phyloP scores from a whole-genome alignment of 352 stramenopile species.

The Globisporangium heterothallicum region DNA sequence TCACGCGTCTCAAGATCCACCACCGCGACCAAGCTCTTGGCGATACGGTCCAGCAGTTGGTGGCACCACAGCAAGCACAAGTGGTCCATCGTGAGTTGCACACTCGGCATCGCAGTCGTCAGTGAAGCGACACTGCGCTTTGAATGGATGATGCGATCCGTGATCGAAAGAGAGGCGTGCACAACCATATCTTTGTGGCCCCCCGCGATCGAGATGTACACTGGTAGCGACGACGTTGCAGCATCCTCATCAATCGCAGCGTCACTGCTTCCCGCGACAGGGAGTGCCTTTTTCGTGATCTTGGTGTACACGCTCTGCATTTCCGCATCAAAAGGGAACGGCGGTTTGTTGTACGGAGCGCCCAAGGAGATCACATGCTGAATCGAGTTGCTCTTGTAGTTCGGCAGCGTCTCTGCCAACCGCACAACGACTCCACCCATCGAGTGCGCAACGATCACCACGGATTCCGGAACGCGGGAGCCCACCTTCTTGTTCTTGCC shows the following conservation, averaged over 20 bases:
- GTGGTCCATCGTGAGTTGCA: conserved; percentile 70
- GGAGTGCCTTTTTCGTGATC: conserved; percentile 22
- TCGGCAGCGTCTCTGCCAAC: conserved; percentile 57
- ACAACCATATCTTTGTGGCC: conserved; percentile 80
- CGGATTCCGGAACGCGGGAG: conserved; percentile 31
- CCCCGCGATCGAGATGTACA: conserved; percentile 74
- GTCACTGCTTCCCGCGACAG: not conserved
- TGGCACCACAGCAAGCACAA: conserved; percentile 84
- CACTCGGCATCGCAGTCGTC: conserved; percentile 52
- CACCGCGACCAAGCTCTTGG: conserved; percentile 51
- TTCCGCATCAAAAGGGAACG: conserved; percentile 63
- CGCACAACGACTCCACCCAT: conserved; percentile 80
- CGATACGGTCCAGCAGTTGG: conserved; percentile 64
- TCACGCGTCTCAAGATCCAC: conserved; percentile 43
- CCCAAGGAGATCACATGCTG: conserved; percentile 71
- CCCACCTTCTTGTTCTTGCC: conserved; percentile 5
- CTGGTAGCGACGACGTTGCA: conserved; percentile 11
- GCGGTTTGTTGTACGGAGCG: conserved; percentile 45
- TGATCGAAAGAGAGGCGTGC: conserved; percentile 39
- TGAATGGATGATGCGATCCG: conserved; percentile 25
- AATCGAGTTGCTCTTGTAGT: conserved; percentile 71
- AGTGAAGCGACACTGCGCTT: conserved; percentile 38
- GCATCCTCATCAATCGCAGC: conserved; percentile 5
- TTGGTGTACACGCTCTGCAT: conserved; percentile 55
- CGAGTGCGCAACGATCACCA: conserved; percentile 79